Evolutionary conservation across 768 basidiomycete species (phyloP), one percentile per base, ranked within the genome.

Genomic region (Kwoniella sp.): DNA sequence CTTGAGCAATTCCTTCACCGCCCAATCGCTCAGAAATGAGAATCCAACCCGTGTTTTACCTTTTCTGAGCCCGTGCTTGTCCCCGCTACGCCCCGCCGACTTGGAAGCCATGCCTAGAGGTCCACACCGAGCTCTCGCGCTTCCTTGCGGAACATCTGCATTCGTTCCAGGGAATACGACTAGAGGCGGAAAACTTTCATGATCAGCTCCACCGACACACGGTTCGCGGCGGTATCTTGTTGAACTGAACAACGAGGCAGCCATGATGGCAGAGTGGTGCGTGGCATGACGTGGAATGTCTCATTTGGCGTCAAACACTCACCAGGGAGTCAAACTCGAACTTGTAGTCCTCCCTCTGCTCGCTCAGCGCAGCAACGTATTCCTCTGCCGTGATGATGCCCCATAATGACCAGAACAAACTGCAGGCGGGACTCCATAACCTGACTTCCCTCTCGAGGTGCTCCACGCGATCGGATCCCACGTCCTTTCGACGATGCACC

Each of bases 341-440:
- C 15, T 69, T 69, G 70, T 87, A 85, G 38, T 80, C 82, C 51
- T 69, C 58, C 25, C 70, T 74, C 4, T 68, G 72, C 34, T 66
- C 68, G 37, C 76, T 59, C 28, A 75, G 52, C 55, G 84, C 85
- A 45, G 84, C 83, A 8, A 81, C 73, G 50, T 79, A 77, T 38
- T 77, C 74, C 31, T 76, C 71, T 5, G 91, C 92, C 81, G 95
- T 93, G 4, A 98, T 87, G 68, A 98, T 84, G 8, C 91, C 93
- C 96, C 96, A 99, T 50, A 97, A 82, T 7, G 90, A 88, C 93
- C 95, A 98, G 86, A 90, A 88, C 13, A 86, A 93, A 72, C 93
- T 92, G 23, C 90, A 90, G 3, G 91, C 89, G 12, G 94, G 90
- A 72, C 90, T 89, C 96, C 96, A 99, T 11, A 87, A 83, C 51